phyloP scores from a whole-genome alignment of 1,284 basidiomycete genomes.

The Cystobasidium pallidum region DNA sequence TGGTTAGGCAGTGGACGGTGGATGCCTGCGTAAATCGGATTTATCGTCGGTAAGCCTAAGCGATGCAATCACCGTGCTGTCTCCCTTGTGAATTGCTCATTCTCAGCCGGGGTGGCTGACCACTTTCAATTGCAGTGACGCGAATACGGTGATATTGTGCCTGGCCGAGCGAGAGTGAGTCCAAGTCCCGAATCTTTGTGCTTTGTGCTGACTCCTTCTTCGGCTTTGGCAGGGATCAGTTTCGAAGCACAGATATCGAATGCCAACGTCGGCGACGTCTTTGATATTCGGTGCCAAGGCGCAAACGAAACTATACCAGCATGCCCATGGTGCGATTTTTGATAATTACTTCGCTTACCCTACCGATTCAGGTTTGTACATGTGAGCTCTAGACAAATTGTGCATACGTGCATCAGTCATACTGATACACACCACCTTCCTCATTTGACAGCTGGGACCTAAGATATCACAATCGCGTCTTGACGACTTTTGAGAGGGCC shows the following conservation, averaged over 20 bases:
- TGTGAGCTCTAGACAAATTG: constrained; percentile 6
- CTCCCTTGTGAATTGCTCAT: not conserved
- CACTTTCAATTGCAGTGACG: no score
- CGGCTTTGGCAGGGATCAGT: constrained; percentile 29
- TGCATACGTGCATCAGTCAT: no score
- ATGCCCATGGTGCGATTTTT: constrained; percentile 25
- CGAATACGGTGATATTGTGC: constrained; percentile 20
- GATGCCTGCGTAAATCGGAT: not conserved
- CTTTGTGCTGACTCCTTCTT: not conserved
- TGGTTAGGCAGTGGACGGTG: constrained; percentile 5
- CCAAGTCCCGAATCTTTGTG: not conserved
- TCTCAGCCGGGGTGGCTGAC: no score
- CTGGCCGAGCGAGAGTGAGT: constrained; percentile 15
- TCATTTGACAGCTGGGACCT: constrained; percentile 32
- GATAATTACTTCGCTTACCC: constrained; percentile 31
- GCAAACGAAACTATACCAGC: constrained; percentile 13
- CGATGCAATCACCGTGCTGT: not conserved
- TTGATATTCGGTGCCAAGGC: constrained; percentile 13
- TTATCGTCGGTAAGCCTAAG: not conserved
- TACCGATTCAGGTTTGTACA: constrained; percentile 18
- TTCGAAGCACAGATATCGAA: constrained; percentile 28
- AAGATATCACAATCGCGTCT: constrained; percentile 8
- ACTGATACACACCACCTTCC: no score
- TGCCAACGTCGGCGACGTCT: not conserved
- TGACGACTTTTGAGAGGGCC: not conserved